Base-by-base conservation (phyloP, 345 rosid genomes). In the Pelargonium nanum region DNA sequence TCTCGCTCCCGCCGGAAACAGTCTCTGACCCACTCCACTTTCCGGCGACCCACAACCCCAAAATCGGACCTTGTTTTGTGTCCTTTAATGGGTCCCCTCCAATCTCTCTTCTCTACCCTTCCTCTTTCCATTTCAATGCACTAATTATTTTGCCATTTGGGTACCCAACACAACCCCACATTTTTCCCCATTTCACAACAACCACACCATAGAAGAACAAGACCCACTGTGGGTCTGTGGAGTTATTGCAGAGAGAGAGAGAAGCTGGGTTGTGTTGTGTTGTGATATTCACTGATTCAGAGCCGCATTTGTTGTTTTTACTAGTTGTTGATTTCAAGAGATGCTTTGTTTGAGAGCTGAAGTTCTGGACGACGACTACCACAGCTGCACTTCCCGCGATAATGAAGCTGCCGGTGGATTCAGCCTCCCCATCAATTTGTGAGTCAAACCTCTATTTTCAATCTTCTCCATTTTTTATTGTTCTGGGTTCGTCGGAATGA, bases 291-390 rank as follows among this genome's bases (percentile, higher is more conserved):
- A 12, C 3, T 40, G 6, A 8, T 40, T 12, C 48, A 15, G 32
- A 28, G 32, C 32, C 7, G 32, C 32, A 28, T 40, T 40, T 40
- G 16, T 40, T 40, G 9, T 15, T 40, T 40, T 12, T 40, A 40
- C 15, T 40, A 9, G 2, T 40, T 40, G 48, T 9, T 40, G 48
- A 40, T 40, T 40, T 22, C 6, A 12, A 55, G 68, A 65, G 19
- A 85, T 85, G 90, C 76, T 82, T 69, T 82, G 90, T 69, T 69
- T 80, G 56, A 80, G 79, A 72, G 68, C 85, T 0, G 87, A 71
- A 76, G 75, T 79, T 61, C 72, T 78, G 25, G 83, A 73, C 30
- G 90, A 82, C 53, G 79, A 53, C 25, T 66, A 63, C 24, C 50
- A 56, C 19, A 55, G 59, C 58, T 62, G 63, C 23, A 63, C 60